phyloP scores from a whole-genome alignment of 2,329 filamentous ascomycete species.

The Fusarium burgessii region DNA sequence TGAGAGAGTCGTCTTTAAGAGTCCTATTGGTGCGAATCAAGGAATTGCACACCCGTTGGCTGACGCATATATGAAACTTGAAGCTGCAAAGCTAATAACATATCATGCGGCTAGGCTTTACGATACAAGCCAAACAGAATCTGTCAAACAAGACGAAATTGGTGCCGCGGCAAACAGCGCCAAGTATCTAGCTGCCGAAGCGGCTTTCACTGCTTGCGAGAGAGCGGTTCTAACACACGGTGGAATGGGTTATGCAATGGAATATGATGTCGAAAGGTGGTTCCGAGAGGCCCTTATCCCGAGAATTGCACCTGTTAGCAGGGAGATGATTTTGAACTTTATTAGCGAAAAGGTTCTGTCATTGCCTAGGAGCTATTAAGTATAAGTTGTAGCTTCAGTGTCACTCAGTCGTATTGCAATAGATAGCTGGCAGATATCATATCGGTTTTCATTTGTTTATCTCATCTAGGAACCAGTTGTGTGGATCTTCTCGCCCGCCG shows the following conservation, averaged over 20 bases:
- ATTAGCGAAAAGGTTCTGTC: slow-evolving; percentile 75
- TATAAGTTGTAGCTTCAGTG: too few relatives aligned
- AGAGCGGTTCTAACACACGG: slow-evolving; percentile 69
- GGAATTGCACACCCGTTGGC: slow-evolving; percentile 74
- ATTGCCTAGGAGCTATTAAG: slow-evolving; percentile 74
- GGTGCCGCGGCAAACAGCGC: slow-evolving; percentile 76
- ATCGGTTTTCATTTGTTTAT: too few relatives aligned
- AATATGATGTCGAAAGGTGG: slow-evolving; percentile 75
- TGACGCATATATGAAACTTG: slow-evolving; percentile 72
- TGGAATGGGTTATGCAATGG: slow-evolving; percentile 74
- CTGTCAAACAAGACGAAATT: slow-evolving; percentile 65
- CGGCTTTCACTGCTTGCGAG: slow-evolving; percentile 72
- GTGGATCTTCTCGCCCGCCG: too few relatives aligned
- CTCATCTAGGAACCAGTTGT: too few relatives aligned
- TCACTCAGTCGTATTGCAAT: too few relatives aligned
- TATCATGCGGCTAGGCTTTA: slow-evolving; percentile 75
- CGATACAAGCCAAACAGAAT: slow-evolving; percentile 60
- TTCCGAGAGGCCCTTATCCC: slow-evolving; percentile 73
- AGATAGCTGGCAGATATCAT: too few relatives aligned
- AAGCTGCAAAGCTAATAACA: slow-evolving; percentile 73
- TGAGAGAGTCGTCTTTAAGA: slow-evolving; percentile 74
- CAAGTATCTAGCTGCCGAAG: slow-evolving; percentile 77
- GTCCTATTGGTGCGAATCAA: slow-evolving; percentile 75
- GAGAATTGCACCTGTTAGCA: slow-evolving; percentile 71
- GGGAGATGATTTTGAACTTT: slow-evolving; percentile 83